phyloP scores from a whole-genome alignment of 2,329 filamentous ascomycete species.

The Talaromyces amestolkiae region DNA sequence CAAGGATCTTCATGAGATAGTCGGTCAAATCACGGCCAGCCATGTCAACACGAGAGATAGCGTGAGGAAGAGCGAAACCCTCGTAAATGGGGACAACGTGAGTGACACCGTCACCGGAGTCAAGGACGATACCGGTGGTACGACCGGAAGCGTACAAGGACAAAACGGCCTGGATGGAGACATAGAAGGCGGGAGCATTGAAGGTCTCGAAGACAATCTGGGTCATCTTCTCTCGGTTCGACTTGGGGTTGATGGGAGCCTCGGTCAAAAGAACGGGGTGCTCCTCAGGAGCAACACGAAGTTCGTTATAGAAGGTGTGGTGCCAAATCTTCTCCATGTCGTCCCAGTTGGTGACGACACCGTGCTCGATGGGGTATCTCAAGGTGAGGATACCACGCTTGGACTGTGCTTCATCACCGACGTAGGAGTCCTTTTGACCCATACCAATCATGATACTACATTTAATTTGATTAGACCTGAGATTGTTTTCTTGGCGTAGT shows the following conservation, averaged over 20 bases:
- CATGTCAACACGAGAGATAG: conserved; percentile 99
- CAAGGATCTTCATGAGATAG: conserved; percentile 99
- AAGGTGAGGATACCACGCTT: conserved; percentile 99
- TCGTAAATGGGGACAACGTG: conserved; percentile 99
- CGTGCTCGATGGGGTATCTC: conserved; percentile 99
- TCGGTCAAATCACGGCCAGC: conserved; percentile 99
- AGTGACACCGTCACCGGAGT: conserved; percentile 99
- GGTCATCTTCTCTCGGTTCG: conserved; percentile 99
- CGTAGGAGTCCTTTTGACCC: conserved; percentile 99
- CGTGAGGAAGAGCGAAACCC: conserved; percentile 99
- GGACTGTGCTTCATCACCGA: conserved; percentile 99
- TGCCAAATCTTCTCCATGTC: conserved; percentile 99
- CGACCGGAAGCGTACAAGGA: conserved; percentile 99
- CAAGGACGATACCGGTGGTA: conserved; percentile 99
- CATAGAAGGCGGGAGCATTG: conserved; percentile 99
- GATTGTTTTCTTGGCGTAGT: neutral
- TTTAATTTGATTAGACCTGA: conserved; percentile 6
- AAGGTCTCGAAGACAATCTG: conserved; percentile 99
- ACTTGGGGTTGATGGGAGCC: conserved; percentile 99
- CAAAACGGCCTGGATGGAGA: conserved; percentile 99
- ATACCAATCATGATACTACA: conserved; percentile 99
- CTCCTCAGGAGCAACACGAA: conserved; percentile 99
- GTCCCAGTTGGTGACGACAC: conserved; percentile 99
- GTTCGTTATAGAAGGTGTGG: conserved; percentile 99
- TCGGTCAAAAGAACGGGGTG: conserved; percentile 99